Base-by-base conservation (phyloP, 495 filamentous ascomycete genomes). In the Aspergillus mulundensis region DNA sequence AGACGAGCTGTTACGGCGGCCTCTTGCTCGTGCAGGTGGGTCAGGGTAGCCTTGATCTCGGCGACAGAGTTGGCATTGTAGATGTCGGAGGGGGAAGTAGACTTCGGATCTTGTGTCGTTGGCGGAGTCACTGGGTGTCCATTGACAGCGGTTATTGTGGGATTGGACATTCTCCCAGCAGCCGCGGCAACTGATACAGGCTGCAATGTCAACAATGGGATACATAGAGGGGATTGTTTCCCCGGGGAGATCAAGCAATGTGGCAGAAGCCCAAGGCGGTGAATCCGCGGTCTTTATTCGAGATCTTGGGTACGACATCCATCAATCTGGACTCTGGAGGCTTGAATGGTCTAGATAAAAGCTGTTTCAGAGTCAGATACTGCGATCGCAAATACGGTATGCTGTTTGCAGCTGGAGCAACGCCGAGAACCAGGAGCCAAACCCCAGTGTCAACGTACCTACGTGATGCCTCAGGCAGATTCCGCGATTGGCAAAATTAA, bases 1-100 rank as follows among this genome's bases (percentile, higher is more conserved):
- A 98, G 84, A 20, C 85, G 85, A 44, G 76, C 72, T 2, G 88
- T 91, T 38, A 96, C 80, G 39, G 81, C 66, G 41, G 84, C 76
- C 73, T 97, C 92, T 60, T 87, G 89, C 30, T 79, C 75, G 61
- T 87, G 84, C 25, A 98, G 83, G 62, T 82, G 76, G 42, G 83
- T 78, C 53, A 98, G 79, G 23, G 87, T 82, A 53, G 86, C 80
- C 58, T 84, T 86, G 66, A 98, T 87, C 59, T 95, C 89, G 60
- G 85, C 78, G 55, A 91, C 73, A 61, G 87, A 86, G 53, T 80
- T 84, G 63, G 87, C 87, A 70, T 81, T 78, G 73, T 81, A 84
- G 62, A 94, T 81, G 63, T 79, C 76, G 61, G 60, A 21, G 70
- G 61, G 7, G 44, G 48, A 54, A 38, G n/a, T 18, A 32, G 43